Evolutionary conservation across 768 basidiomycete species (phyloP).

Genomic region (Phylloporus sp.): DNA sequence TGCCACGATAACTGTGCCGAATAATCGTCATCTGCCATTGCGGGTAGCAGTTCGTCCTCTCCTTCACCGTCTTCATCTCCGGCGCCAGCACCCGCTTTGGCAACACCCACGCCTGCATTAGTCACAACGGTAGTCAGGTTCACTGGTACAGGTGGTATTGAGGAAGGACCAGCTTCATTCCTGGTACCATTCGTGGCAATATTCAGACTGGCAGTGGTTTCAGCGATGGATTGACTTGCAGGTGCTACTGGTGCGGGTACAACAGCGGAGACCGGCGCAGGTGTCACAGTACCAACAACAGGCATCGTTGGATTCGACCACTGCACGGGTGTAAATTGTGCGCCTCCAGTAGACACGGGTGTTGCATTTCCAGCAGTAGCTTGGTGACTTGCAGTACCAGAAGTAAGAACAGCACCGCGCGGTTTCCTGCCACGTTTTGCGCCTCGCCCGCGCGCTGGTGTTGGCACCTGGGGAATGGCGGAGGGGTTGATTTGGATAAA

Average conservation of each 20-base stretch:
- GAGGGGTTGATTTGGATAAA: constrained; percentile 27
- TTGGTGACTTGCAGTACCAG: constrained; percentile 13
- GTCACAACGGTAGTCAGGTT: neutral
- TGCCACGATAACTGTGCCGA: constrained; percentile 80
- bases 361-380: neutral
- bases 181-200: constrained; percentile 5
- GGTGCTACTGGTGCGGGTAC: neutral
- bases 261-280: constrained; percentile 5
- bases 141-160: neutral
- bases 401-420: constrained; percentile 11
- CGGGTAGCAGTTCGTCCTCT: constrained; percentile 75
- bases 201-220: constrained; percentile 1
- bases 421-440: constrained; percentile 28
- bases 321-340: constrained; percentile 36
- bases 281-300: constrained; percentile 8
- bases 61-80: constrained; percentile 59
- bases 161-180: constrained; percentile 21
- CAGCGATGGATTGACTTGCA: constrained; percentile 8
- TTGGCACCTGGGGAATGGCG: constrained; percentile 16
- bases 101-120: neutral
- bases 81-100: constrained; percentile 11
- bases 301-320: constrained; percentile 31
- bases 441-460: constrained; percentile 24
- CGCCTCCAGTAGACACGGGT: neutral
- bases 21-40: constrained; percentile 88